Percentiles rank a stretch among this genome's conserved stretches.
Evolutionary conservation across 306 rosid species (phyloP).

Genomic region (Trifolium dubium): DNA sequence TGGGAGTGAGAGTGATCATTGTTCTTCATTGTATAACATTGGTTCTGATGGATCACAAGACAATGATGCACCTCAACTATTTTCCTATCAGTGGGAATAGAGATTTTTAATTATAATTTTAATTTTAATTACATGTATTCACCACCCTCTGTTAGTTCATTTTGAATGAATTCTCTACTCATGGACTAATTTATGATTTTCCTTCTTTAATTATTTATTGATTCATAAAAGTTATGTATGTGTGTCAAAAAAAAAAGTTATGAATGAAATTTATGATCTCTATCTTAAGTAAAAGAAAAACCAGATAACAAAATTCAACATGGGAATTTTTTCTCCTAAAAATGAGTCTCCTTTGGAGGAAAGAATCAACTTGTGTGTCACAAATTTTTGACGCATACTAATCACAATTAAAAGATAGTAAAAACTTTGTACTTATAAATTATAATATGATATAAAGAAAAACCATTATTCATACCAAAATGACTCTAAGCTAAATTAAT

Average conservation of each 20-base stretch:
- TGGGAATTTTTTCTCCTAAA: too few relatives aligned
- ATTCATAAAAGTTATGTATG: not conserved
- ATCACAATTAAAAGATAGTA: too few relatives aligned
- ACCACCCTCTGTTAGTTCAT: constrained; percentile 6
- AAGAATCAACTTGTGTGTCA: too few relatives aligned
- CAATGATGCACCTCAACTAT: constrained; percentile 63
- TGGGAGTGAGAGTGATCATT: constrained; percentile 54
- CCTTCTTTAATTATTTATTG: not conserved
- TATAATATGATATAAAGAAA: too few relatives aligned
- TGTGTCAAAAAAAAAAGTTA: too few relatives aligned
- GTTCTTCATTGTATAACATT: constrained; percentile 64
- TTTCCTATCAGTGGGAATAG: constrained; percentile 82
- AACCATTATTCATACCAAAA: too few relatives aligned
- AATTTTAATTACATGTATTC: not conserved
- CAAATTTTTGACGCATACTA: too few relatives aligned
- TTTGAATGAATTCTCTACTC: not conserved
- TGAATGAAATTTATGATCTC: not conserved
- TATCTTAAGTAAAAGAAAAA: not conserved
- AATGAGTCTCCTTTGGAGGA: too few relatives aligned
- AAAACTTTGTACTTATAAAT: too few relatives aligned
- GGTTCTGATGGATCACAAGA: constrained; percentile 61
- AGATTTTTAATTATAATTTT: not conserved
- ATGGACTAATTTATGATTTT: not conserved
- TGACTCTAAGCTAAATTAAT: too few relatives aligned
- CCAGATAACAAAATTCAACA: too few relatives aligned